phyloP scores from a whole-genome alignment of 2,329 filamentous ascomycete species.

The Sporothrix variecibatus region DNA sequence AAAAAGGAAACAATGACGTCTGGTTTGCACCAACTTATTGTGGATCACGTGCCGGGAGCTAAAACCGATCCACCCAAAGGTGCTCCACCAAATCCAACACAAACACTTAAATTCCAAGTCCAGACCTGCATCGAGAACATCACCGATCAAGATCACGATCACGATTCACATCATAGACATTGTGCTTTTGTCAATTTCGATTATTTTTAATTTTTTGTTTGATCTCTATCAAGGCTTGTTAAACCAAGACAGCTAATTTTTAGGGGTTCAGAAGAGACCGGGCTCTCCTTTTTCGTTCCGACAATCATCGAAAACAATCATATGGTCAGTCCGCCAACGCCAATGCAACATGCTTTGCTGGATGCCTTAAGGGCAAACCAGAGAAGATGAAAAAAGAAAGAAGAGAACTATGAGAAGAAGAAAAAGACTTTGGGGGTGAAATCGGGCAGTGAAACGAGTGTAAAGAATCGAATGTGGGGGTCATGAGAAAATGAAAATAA shows the following conservation, averaged over 20 bases:
- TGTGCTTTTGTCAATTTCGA: neutral
- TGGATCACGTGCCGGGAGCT: neutral
- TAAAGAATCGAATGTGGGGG: slow-evolving; percentile 4
- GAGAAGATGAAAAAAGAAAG: neutral
- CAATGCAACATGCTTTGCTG: slow-evolving; percentile 15
- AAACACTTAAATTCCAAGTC: neutral
- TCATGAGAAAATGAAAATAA: neutral
- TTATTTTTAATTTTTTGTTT: neutral
- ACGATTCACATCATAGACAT: neutral
- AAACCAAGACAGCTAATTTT: neutral
- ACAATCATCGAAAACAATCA: neutral
- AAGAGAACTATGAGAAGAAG: neutral
- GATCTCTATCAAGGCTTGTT: neutral
- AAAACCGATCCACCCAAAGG: neutral
- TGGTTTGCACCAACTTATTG: neutral
- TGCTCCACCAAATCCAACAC: neutral
- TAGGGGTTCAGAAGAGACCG: neutral
- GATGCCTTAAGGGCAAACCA: neutral
- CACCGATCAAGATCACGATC: neutral
- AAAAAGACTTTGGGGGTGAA: neutral
- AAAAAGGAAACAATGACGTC: slow-evolving; percentile 7
- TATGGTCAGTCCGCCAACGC: slow-evolving; percentile 20
- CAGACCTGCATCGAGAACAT: neutral
- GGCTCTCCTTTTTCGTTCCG: neutral
- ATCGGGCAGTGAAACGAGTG: neutral